These are phyloP conservation scores for Phytophthora vignae DNA, from an alignment of 352 stramenopile genomes.

Conservation along the genomic window DNA sequence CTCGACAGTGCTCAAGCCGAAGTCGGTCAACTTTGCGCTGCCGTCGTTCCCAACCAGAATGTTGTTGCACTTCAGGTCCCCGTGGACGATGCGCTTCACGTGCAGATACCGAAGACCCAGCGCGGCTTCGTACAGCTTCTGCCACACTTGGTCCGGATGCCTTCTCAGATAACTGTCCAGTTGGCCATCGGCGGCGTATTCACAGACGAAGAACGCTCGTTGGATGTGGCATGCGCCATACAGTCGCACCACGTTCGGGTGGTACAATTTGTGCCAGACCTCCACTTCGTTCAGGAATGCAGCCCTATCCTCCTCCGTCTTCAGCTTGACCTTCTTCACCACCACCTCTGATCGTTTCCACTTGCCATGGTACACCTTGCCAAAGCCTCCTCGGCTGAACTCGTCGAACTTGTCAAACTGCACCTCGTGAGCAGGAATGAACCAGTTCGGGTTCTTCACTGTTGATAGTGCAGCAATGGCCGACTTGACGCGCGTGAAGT, in stretches of 20 bases:
- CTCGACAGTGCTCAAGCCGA: conserved; percentile 21
- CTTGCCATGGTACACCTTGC: conserved; percentile 17
- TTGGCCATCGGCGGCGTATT: conserved; percentile 19
- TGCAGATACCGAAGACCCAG: conserved; percentile 30
- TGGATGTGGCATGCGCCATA: conserved; percentile 29
- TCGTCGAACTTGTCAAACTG: conserved; percentile 22
- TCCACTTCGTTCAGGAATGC: conserved; percentile 27
- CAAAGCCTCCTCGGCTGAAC: conserved; percentile 23
- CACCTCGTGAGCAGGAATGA: conserved; percentile 30
- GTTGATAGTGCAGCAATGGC: not conserved
- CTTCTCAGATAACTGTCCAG: conserved; percentile 20
- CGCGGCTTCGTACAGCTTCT: conserved; percentile 26
- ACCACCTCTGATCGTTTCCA: conserved; percentile 33
- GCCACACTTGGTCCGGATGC: conserved; percentile 8
- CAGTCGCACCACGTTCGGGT: conserved; percentile 31
- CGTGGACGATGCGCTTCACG: conserved; percentile 26
- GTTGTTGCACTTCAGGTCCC: conserved; percentile 38
- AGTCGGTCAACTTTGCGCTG: conserved; percentile 29
- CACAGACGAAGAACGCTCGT: conserved; percentile 30
- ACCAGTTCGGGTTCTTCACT: conserved; percentile 8
- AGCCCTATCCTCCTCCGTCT: conserved; percentile 13
- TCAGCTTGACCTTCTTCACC: conserved; percentile 29
- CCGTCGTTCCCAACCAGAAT: conserved; percentile 25
- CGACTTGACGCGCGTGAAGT: conserved; percentile 7
- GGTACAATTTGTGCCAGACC: conserved; percentile 30